Evolutionary conservation across 2,329 filamentous ascomycete genomes (phyloP), one percentile per base, ranked within the genome.

Genomic region (Cordyceps militaris): DNA sequence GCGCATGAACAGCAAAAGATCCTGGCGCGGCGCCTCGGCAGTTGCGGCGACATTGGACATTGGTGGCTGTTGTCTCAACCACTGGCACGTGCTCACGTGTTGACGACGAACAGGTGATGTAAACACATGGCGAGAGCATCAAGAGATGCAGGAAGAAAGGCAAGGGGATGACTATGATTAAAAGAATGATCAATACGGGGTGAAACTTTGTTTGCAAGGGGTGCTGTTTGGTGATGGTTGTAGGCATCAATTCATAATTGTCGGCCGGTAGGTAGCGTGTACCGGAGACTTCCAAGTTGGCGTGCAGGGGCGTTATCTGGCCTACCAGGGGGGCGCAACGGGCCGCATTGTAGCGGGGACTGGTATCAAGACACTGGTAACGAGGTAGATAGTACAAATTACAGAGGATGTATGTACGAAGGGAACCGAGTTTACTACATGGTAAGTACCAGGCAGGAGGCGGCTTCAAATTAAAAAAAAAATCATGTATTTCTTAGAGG

Each of bases 1-100:
- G 23, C 26, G 24, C 10, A 30, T 47, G 44, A 14, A 47, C 8
- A 23, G 8, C 21, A n/a, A 9, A 28, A 30, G 44, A 19, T 28
- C 16, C 16, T 44, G 40, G 26, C 46, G 54, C 54, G 44, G 50
- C 54, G 49, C 48, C 56, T 53, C 56, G 56, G 56, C 54, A 57
- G 32, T 32, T 50, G 43, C 26, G 40, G 36, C 40, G 28, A 3
- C 23, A 32, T 30, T 42, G 1, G n/a, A 34, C 19, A 24, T 14
- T 13, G 32, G 32, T 14, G 16, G 32, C 11, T 36, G 28, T 3
- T 49, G 54, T 36, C 47, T 57, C 21, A 40, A 32, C 24, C 48
- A 46, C 23, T 23, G 42, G 56, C 56, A 53, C 56, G 56, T 58
- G 56, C 56, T 46, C 49, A 52, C 11, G 10, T 4, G 19, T 40